phyloP scores from a whole-genome alignment of 495 filamentous ascomycete species.

The Aspergillus indologenus region DNA sequence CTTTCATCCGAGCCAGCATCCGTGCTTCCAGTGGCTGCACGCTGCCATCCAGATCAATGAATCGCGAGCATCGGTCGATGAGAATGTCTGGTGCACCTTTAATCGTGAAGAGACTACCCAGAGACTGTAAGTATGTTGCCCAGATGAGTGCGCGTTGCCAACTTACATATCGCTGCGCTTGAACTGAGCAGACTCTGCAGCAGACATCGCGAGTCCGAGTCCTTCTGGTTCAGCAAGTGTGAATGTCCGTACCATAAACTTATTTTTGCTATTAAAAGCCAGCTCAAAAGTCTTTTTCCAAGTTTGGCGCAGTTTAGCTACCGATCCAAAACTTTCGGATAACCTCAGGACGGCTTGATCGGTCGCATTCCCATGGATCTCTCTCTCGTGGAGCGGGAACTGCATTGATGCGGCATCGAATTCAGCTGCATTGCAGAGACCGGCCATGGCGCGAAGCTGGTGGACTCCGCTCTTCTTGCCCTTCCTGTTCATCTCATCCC shows the following conservation, averaged over 20 bases:
- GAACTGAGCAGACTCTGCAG: constrained; percentile 22
- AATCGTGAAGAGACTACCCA: constrained; percentile 44
- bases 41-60: constrained; percentile 46
- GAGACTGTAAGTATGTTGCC: background rate
- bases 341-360: constrained; percentile 67
- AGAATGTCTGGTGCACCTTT: constrained; percentile 66
- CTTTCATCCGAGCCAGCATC: constrained; percentile 41
- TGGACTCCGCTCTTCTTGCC: constrained; percentile 26
- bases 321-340: constrained; percentile 51
- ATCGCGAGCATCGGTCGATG: constrained; percentile 51
- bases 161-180: constrained; percentile 5
- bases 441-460: constrained; percentile 50
- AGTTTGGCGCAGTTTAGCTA: constrained; percentile 38
- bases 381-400: constrained; percentile 48
- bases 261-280: constrained; percentile 72
- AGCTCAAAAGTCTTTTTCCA: constrained; percentile 60
- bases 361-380: constrained; percentile 66
- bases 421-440: constrained; percentile 65
- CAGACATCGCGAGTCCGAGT: constrained; percentile 6
- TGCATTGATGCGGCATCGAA: constrained; percentile 57
- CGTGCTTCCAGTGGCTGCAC: constrained; percentile 37
- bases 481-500: constrained; percentile 31
- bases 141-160: background rate
- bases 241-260: constrained; percentile 58
- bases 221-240: background rate